Evolutionary conservation across 371 early-diverging fungal species (phyloP).

Genomic region (Lichtheimia ramosa): DNA sequence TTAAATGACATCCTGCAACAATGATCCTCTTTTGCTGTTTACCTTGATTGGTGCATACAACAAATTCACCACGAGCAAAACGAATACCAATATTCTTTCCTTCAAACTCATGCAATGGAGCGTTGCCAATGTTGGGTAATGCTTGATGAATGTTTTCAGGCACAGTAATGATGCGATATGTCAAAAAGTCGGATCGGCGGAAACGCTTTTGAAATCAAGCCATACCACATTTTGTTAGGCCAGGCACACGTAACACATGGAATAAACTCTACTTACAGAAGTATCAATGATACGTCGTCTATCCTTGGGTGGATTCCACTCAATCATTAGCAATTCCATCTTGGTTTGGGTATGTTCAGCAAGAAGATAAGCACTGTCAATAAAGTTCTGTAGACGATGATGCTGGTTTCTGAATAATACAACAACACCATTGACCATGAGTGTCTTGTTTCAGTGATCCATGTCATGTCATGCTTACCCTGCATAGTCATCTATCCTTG

Average conservation of each 20-base stretch:
- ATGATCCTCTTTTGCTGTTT: neutral
- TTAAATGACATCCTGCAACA: too few relatives aligned
- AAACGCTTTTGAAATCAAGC: slow-evolving; percentile 26
- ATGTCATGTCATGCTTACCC: slow-evolving; percentile 20
- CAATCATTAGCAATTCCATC: slow-evolving; percentile 42
- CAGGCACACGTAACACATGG: neutral
- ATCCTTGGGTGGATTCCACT: slow-evolving; percentile 46
- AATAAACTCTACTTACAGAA: slow-evolving; percentile 27
- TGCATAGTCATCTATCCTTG: slow-evolving; percentile 51
- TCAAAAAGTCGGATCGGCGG: slow-evolving; percentile 37
- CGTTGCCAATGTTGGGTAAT: slow-evolving; percentile 37
- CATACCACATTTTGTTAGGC: neutral
- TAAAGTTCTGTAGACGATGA: slow-evolving; percentile 46
- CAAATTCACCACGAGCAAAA: slow-evolving; percentile 44
- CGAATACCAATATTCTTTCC: slow-evolving; percentile 50
- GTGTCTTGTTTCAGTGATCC: neutral
- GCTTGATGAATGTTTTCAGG: slow-evolving; percentile 35
- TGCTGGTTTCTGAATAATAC: slow-evolving; percentile 31
- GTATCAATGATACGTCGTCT: slow-evolving; percentile 35
- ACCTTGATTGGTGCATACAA: slow-evolving; percentile 52
- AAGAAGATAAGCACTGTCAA: slow-evolving; percentile 38
- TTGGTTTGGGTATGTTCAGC: slow-evolving; percentile 42
- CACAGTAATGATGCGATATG: slow-evolving; percentile 42
- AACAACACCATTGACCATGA: neutral
- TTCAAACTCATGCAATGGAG: slow-evolving; percentile 48